Evolutionary conservation across 352 stramenopile genomes (phyloP), one percentile per base, ranked within the genome.

Genomic region (Thalassiosira allenii): DNA sequence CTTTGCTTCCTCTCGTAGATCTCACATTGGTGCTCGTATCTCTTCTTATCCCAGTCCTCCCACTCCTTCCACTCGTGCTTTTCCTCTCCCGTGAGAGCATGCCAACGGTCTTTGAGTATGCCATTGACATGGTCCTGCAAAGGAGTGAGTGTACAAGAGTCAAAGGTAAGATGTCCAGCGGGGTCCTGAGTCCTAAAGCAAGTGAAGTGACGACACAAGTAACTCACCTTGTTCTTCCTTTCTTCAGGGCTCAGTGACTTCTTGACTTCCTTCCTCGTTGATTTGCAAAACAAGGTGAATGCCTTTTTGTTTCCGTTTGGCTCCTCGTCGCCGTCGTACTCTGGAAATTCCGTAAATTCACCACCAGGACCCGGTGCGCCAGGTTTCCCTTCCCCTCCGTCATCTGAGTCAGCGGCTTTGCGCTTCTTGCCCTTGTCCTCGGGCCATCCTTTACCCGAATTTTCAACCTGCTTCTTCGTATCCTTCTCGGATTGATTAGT

Each of bases 231-330:
- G 47, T 94, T 77, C 57, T 91, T 91, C 29, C 87, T 83, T 17
- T 87, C 68, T 40, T 51, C 65, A 12, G 81, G 54, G 65, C 59
- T 61, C 30, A 94, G 49, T 2, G 87, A 87, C 47, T 69, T 72
- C 54, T 94, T 94, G 2, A 93, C 80, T 56, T 90, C 78, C 61
- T 82, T 89, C n/a, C 89, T 59, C 4, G 66, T 90, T 17, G 41
- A 29, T 22, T 83, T 84, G 62, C 89, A 94, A 75, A 93, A 94
- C 9, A 91, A 74, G 40, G 89, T 92, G 63, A 94, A 94, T 37
- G 89, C 81, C 59, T 92, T 93, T 51, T 91, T 93, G 34, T 79
- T 80, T 65, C 91, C 83, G 41, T 80, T 70, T 11, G 89, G 89
- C 53, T 75, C 64, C 72, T 91, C 86, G 4, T 77, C 56, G 27